A percentile compares a stretch with the other conserved stretches of the same genome.
Evolutionary conservation across 345 rosid genomes (phyloP).

Genomic region (Anastatica hierochuntica): DNA sequence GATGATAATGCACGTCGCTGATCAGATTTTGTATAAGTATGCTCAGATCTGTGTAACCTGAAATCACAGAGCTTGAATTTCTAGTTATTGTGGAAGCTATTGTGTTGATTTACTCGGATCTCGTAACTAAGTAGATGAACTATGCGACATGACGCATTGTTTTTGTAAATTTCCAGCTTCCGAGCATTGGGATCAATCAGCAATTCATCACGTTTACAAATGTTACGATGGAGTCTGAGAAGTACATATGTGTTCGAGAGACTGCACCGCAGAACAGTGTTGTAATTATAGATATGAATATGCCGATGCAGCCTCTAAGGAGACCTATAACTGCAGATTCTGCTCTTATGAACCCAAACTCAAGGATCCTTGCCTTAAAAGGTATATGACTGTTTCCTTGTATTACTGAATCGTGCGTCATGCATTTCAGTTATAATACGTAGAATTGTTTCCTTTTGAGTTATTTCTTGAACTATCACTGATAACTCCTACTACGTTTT

Average conservation of each 20-base stretch:
- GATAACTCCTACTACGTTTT: too few relatives aligned
- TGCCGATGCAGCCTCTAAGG: slow-evolving; percentile 93
- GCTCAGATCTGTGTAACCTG: slow-evolving; percentile 28
- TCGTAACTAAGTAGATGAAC: slow-evolving; percentile 6
- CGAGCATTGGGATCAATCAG: slow-evolving; percentile 76
- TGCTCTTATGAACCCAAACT: slow-evolving; percentile 85
- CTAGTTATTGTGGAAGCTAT: neutral
- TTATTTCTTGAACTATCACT: neutral
- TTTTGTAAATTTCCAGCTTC: slow-evolving; percentile 39
- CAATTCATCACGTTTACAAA: slow-evolving; percentile 87
- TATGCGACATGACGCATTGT: slow-evolving; percentile 13
- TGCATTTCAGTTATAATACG: neutral
- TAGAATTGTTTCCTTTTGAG: slow-evolving; percentile 8
- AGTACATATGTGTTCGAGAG: slow-evolving; percentile 92
- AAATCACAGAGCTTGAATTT: neutral
- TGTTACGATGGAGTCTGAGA: slow-evolving; percentile 97
- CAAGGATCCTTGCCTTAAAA: slow-evolving; percentile 80
- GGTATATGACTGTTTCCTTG: slow-evolving; percentile 32
- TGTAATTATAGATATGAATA: slow-evolving; percentile 83
- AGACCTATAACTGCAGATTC: slow-evolving; percentile 96
- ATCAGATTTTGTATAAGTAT: slow-evolving; percentile 1
- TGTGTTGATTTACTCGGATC: slow-evolving; percentile 18
- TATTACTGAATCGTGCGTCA: neutral
- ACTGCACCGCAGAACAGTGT: slow-evolving; percentile 97
- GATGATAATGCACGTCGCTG: slow-evolving; percentile 6